These are phyloP conservation scores for Craterostigma plantagineum DNA, from an alignment of 257 asterid genomes.

Conservation along the genomic window DNA sequence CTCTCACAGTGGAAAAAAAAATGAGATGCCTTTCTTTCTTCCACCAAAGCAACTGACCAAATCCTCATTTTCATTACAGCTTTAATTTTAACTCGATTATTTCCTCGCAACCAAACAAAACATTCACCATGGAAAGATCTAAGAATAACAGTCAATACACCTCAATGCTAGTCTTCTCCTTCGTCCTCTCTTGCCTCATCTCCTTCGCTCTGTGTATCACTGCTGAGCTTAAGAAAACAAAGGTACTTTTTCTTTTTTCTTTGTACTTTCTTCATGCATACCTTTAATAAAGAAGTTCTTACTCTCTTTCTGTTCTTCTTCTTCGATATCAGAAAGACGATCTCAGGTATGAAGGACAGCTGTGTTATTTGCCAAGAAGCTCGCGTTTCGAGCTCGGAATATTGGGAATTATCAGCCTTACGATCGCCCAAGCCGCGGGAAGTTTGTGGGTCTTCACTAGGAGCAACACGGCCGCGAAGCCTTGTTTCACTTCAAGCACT, in stretches of 20 bases:
- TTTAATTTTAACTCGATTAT: too few relatives aligned
- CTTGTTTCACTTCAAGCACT: too few relatives aligned
- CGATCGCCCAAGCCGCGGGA: constrained; percentile 22
- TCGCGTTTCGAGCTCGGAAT: constrained; percentile 24
- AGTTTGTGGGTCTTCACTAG: constrained; percentile 23
- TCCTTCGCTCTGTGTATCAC: constrained; percentile 29
- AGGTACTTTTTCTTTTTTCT: constrained; percentile 9
- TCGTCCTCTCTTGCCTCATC: constrained; percentile 15
- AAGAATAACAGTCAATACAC: too few relatives aligned
- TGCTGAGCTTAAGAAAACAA: constrained; percentile 39
- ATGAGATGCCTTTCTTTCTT: not conserved
- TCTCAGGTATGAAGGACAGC: constrained; percentile 27
- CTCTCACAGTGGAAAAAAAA: too few relatives aligned
- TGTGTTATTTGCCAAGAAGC: constrained; percentile 33
- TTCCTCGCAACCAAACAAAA: too few relatives aligned
- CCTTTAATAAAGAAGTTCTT: too few relatives aligned
- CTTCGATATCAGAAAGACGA: constrained; percentile 19
- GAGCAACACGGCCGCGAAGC: too few relatives aligned
- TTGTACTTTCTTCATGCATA: too few relatives aligned
- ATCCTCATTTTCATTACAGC: too few relatives aligned
- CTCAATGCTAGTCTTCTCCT: constrained; percentile 9
- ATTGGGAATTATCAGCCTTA: constrained; percentile 13
- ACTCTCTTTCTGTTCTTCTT: too few relatives aligned
- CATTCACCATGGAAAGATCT: too few relatives aligned
- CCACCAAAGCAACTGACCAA: not conserved